Base-by-base conservation (phyloP, 2,329 filamentous ascomycete species). In the Fusarium sp. region DNA sequence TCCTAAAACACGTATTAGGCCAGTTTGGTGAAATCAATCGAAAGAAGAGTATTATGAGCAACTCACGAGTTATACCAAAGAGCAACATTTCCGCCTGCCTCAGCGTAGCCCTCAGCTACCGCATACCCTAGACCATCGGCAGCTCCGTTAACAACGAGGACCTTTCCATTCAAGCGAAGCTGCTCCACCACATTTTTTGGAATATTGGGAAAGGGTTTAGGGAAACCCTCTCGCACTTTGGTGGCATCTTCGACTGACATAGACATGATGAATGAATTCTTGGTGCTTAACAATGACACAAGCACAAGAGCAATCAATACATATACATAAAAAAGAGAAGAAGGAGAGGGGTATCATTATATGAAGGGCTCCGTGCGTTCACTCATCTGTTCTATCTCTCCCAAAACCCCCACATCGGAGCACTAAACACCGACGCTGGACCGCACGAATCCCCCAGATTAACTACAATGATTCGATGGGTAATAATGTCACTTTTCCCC, bases 41-140 rank as follows among this genome's bases (percentile, higher is more conserved):
- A 15, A 17, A 24, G n/a, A 22, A 33, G 31, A 15, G 4, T 22
- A 2, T 9, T 17, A 41, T 28, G 7, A 14, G 41, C 6, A n/a
- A 74, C 79, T 65, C 42, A 80, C 78, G 78, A 77, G 62, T 81
- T 79, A 49, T 82, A 82, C 77, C 76, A 79, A 9, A 82, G 57
- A 0, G 72, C 85, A 28, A 87, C 82, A 49, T 83, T 56, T 2
- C 80, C 85, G 1, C 81, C 81, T 1, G 85, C 85, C 61, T 87
- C 85, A 4, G 85, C 85, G 78, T 86, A 83, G 3, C 81, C 84
- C 63, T 87, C 83, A 0, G 84, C 80, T 8, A 85, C 84, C 0
- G 85, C 81, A 48, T 80, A 77, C 1, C 85, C 85, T 45, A 87
- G 83, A 0, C 85, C 85, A 45, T 86, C 85, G 0, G 84, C 82